phyloP scores from a whole-genome alignment of 2,329 filamentous ascomycete genomes.

The Sclerotinia sclerotiorum region DNA sequence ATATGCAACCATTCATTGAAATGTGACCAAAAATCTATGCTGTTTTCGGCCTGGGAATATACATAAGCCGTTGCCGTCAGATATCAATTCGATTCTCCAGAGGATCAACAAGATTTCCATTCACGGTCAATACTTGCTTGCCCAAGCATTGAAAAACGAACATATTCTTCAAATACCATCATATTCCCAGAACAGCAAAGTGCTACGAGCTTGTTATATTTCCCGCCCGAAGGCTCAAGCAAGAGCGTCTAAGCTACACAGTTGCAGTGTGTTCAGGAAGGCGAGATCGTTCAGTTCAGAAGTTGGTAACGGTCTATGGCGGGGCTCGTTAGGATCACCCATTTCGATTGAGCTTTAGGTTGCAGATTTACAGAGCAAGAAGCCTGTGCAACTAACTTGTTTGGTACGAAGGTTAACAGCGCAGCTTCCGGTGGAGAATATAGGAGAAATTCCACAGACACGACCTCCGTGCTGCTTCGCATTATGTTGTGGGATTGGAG shows the following conservation, averaged over 20 bases:
- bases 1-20: no score
- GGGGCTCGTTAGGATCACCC: neutral
- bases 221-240: neutral
- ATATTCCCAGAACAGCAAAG: neutral
- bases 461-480: conserved; percentile 45
- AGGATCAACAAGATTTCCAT: neutral
- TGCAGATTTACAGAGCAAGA: neutral
- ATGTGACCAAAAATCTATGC: no score
- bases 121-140: neutral
- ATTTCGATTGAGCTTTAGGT: neutral
- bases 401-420: neutral
- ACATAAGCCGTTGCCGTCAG: no score
- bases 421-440: neutral
- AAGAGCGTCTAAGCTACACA: conserved; percentile 1
- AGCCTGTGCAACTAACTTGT: neutral
- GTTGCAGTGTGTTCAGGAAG: neutral
- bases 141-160: neutral
- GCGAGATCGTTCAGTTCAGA: neutral
- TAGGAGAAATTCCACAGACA: conserved; percentile 44
- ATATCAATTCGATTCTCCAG: neutral
- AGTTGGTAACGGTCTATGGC: neutral
- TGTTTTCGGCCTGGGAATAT: no score
- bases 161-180: neutral
- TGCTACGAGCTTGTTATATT: neutral
- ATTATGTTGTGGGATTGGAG: conserved; percentile 9